phyloP scores from a whole-genome alignment of 257 asterid genomes.

The Verbena officinalis region DNA sequence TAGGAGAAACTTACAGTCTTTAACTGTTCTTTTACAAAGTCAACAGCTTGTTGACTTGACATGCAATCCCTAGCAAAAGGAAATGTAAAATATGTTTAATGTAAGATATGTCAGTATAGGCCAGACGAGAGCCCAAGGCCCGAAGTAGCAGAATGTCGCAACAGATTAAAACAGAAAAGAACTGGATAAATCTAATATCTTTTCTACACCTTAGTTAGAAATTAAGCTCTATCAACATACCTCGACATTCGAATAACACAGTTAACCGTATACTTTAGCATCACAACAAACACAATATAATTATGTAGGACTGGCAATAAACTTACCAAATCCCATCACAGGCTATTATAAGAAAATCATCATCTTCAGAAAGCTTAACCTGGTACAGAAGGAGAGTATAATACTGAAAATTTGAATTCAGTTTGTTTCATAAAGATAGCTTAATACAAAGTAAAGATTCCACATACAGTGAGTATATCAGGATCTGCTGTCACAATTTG shows the following conservation, averaged over 20 bases:
- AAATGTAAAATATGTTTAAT: not conserved
- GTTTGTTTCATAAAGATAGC: conserved; percentile 4
- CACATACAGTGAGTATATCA: conserved; percentile 73
- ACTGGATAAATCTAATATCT: not conserved
- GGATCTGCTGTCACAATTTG: conserved; percentile 92
- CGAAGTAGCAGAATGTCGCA: conserved; percentile 7
- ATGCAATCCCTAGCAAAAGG: conserved; percentile 80
- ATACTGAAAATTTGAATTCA: no score
- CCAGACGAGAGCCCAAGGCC: conserved; percentile 17
- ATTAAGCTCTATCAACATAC: not conserved
- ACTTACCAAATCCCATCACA: conserved; percentile 99
- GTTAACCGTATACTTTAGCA: conserved; percentile 11
- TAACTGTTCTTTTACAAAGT: conserved; percentile 63
- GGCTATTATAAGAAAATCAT: conserved; percentile 88
- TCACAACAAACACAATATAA: conserved; percentile 20
- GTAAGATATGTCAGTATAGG: not conserved
- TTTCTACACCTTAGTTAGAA: conserved; percentile 14
- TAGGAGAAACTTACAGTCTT: conserved; percentile 46
- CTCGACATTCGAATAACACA: not conserved
- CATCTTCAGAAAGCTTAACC: conserved; percentile 81
- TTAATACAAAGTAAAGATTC: conserved; percentile 13
- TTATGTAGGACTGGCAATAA: conserved; percentile 15
- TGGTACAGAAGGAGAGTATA: conserved; percentile 42
- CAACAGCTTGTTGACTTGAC: conserved; percentile 89
- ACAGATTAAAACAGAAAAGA: conserved; percentile 11